phyloP scores from a whole-genome alignment of 495 filamentous ascomycete genomes.

The Antarctomyces pellizariae region DNA sequence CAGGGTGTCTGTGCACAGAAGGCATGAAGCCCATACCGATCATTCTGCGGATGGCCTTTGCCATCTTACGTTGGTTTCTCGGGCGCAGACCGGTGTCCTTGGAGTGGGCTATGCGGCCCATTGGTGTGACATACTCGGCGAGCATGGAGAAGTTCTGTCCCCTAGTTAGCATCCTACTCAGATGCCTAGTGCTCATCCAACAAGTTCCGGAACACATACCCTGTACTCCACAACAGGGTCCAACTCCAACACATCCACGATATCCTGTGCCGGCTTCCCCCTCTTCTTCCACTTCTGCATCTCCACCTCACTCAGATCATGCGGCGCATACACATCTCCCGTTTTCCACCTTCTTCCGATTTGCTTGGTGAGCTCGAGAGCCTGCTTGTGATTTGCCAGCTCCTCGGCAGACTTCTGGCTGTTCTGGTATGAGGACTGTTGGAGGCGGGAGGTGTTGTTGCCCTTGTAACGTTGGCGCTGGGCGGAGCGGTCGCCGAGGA shows the following conservation, averaged over 20 bases:
- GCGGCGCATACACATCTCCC: slow-evolving; percentile 78
- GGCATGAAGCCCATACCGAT: slow-evolving; percentile 84
- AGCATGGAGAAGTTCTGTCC: slow-evolving; percentile 77
- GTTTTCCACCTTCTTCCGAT: slow-evolving; percentile 34
- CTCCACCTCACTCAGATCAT: slow-evolving; percentile 57
- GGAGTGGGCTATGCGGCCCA: slow-evolving; percentile 64
- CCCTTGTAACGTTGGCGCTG: neutral
- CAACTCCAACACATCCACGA: slow-evolving; percentile 58
- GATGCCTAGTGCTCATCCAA: too few relatives aligned
- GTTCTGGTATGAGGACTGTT: slow-evolving; percentile 6
- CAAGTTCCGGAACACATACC: slow-evolving; percentile 25
- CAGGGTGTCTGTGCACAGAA: slow-evolving; percentile 79
- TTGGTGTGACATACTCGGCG: slow-evolving; percentile 62
- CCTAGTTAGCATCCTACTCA: slow-evolving; percentile 1
- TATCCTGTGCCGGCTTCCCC: slow-evolving; percentile 30
- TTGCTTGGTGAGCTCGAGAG: slow-evolving; percentile 10
- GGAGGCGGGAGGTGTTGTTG: neutral
- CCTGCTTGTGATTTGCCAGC: slow-evolving; percentile 14
- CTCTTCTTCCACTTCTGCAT: slow-evolving; percentile 41
- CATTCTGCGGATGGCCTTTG: slow-evolving; percentile 72
- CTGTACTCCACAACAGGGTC: slow-evolving; percentile 70
- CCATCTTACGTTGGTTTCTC: slow-evolving; percentile 78
- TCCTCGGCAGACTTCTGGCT: slow-evolving; percentile 3
- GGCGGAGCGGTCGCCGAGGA: slow-evolving; percentile 1
- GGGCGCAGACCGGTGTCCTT: slow-evolving; percentile 55